Base-by-base conservation (phyloP, 2,329 filamentous ascomycete genomes). In the Alternaria burnsii region DNA sequence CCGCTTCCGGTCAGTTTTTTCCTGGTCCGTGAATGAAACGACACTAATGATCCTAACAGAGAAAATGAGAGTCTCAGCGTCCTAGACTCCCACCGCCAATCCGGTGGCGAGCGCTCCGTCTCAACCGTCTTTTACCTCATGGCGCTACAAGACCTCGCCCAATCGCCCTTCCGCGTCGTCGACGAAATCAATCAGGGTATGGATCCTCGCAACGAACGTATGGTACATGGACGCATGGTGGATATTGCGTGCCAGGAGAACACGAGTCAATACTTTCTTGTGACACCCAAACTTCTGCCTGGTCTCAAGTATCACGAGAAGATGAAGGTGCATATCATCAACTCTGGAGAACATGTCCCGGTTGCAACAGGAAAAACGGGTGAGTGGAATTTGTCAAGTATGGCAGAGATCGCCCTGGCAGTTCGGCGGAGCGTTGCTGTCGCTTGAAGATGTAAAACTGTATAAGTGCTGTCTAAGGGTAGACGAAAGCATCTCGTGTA, bases 171-270 rank as follows among this genome's bases (percentile, higher is more conserved):
- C 86, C 93, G 95, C 53, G 94, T 99, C 51, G 95, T 99, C 60
- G 95, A 99, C 80, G 95, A 99, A 82, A 99, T 99, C 84, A 99
- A 99, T 76, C 95, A 99, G 81, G 95, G 95, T 68, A 99, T 99
- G 95, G 95, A 99, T 78, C 95, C 94, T 43, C 90, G 95, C 72
- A 99, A 99, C 80, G 95, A 99, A 81, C 91, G 95, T 70, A 96
- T 97, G 88, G 94, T 99, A 16, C 95, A 99, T 81, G 93, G 94
- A 76, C 92, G 95, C 65, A 96, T 99, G 91, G 95, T 99, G 9
- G 93, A 97, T 74, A 97, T 99, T 75, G 95, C 95, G 43, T 98
- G 95, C 78, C 87, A 88, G 67, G 89, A 93, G 78, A 88, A 80
- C n/a, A 85, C 85, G 24, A 85, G 84, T 47, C 88, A 90, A 81